Percentiles rank a stretch among this genome's conserved stretches.
Evolutionary conservation across 2,329 filamentous ascomycete genomes (phyloP).

Genomic region (Alternaria brassicae): DNA sequence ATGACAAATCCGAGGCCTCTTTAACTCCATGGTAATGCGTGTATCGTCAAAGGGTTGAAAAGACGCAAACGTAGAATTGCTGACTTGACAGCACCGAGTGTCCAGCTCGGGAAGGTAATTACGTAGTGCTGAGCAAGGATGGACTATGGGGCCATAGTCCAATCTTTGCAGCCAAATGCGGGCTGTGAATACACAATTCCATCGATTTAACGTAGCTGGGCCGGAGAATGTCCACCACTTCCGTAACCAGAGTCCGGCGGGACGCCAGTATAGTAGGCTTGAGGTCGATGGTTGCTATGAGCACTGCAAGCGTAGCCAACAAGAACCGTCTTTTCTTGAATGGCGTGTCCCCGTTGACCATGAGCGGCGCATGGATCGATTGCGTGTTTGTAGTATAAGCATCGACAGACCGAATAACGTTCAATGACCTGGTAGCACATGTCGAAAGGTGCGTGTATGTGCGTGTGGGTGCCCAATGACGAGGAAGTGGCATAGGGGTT

Average conservation of each 20-base stretch:
- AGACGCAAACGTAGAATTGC: constrained; percentile 15
- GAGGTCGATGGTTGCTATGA: constrained; percentile 55
- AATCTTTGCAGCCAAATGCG: background rate
- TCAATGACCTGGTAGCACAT: constrained; percentile 93
- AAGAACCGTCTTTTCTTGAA: constrained; percentile 77
- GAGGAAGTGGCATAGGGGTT: background rate
- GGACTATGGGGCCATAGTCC: background rate
- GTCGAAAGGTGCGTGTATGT: constrained; percentile 11
- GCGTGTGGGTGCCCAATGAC: background rate
- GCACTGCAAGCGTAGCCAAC: constrained; percentile 80
- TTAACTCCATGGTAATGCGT: constrained; percentile 42
- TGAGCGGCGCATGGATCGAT: constrained; percentile 82
- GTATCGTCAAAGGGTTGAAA: constrained; percentile 14
- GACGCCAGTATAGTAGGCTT: constrained; percentile 27
- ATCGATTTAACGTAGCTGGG: constrained; percentile 19
- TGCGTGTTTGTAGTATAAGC: constrained; percentile 86
- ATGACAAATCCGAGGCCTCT: constrained; percentile 8
- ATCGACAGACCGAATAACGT: constrained; percentile 84
- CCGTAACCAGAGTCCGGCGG: constrained; percentile 42
- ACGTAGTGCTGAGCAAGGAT: background rate
- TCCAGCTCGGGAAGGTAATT: constrained; percentile 36
- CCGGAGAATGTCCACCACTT: constrained; percentile 33
- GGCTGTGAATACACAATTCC: background rate
- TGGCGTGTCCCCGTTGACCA: constrained; percentile 72
- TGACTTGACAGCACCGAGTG: constrained; percentile 23